phyloP scores from a whole-genome alignment of 805 yeast species.

The Barnettozyma californica region DNA sequence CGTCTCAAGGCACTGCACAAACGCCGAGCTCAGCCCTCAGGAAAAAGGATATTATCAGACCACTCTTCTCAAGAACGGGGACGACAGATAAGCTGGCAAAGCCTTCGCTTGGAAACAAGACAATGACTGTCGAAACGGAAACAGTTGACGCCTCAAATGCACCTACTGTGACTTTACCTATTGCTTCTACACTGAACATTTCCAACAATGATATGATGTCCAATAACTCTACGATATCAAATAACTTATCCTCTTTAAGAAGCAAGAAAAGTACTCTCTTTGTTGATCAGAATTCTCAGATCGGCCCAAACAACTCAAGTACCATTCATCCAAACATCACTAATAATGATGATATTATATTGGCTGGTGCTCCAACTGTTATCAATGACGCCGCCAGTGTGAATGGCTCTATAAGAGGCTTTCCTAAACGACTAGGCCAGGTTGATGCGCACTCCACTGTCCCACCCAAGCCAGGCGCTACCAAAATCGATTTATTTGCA shows the following conservation, averaged over 20 bases:
- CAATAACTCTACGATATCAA: constrained; percentile 23
- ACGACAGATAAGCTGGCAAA: constrained; percentile 20
- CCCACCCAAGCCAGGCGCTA: constrained; percentile 33
- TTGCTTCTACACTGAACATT: constrained; percentile 11
- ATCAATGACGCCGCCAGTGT: constrained; percentile 20
- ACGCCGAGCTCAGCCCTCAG: constrained; percentile 2
- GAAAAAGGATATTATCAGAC: constrained; percentile 22
- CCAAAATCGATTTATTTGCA: constrained; percentile 90
- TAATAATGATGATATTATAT: constrained; percentile 9
- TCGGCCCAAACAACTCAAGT: constrained; percentile 4
- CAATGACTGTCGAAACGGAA: constrained; percentile 57
- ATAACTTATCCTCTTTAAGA: constrained; percentile 26
- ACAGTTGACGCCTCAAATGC: constrained; percentile 44
- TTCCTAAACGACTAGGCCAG: constrained; percentile 16
- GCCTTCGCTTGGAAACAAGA: constrained; percentile 19
- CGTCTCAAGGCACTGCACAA: neutral
- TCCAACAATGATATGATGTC: constrained; percentile 15
- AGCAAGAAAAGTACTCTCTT: constrained; percentile 33
- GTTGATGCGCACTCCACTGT: constrained; percentile 13
- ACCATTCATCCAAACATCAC: constrained; percentile 10
- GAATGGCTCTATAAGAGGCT: constrained; percentile 23
- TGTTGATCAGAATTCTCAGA: constrained; percentile 15
- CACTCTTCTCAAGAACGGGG: constrained; percentile 21
- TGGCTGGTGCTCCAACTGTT: constrained; percentile 4
- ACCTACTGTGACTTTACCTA: constrained; percentile 25